Evolutionary conservation across 2,329 filamentous ascomycete genomes (phyloP).

Genomic region (Beauveria brongniartii): DNA sequence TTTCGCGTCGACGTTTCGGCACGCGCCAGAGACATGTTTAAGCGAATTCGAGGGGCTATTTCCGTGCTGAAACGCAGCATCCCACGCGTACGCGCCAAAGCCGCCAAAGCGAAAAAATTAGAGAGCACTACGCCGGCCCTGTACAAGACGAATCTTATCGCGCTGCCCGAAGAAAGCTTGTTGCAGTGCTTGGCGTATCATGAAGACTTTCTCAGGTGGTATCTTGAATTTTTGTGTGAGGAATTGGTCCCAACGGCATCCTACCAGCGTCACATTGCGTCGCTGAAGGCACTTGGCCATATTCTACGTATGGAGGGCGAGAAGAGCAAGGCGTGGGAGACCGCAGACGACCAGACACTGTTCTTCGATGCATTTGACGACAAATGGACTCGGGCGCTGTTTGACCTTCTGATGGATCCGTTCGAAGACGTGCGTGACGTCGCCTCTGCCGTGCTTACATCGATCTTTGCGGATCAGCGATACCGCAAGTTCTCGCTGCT

Average conservation of each 20-base stretch:
- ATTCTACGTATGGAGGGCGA: constrained; percentile 65
- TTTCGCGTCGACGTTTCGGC: constrained; percentile 74
- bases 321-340: constrained; percentile 30
- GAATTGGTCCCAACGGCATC: constrained; percentile 76
- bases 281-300: constrained; percentile 61
- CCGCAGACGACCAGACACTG: constrained; percentile 29
- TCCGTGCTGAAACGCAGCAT: constrained; percentile 43
- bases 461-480: constrained; percentile 35
- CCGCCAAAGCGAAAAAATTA: constrained; percentile 24
- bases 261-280: constrained; percentile 82
- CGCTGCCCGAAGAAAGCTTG: constrained; percentile 29
- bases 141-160: constrained; percentile 32
- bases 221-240: constrained; percentile 59
- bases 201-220: constrained; percentile 64
- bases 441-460: constrained; percentile 42
- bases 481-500: constrained; percentile 16
- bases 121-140: constrained; percentile 19
- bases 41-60: constrained; percentile 62
- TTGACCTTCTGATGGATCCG: constrained; percentile 78
- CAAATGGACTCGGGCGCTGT: constrained; percentile 53
- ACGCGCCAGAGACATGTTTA: constrained; percentile 67
- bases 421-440: constrained; percentile 81
- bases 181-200: constrained; percentile 40
- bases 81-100: constrained; percentile 26
- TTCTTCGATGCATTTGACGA: constrained; percentile 36